phyloP scores from a whole-genome alignment of 768 basidiomycete species.

The Trametes cinnabarina region DNA sequence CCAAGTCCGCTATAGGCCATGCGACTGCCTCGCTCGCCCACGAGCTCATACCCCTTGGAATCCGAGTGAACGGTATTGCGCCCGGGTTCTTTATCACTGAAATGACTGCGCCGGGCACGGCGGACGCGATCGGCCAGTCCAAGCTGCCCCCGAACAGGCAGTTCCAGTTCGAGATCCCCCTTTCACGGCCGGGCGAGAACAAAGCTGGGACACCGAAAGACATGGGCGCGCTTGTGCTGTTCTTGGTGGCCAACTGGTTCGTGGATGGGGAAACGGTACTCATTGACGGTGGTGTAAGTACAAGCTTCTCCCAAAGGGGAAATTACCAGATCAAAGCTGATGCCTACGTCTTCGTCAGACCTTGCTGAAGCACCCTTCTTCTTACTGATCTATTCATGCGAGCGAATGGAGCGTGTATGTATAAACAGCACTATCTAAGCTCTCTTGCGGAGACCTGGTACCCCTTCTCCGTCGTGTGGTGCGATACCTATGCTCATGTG shows the following conservation, averaged over 20 bases:
- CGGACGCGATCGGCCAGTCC: constrained; percentile 28
- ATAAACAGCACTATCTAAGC: too few relatives aligned
- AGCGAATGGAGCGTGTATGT: background rate
- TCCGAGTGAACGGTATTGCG: constrained; percentile 49
- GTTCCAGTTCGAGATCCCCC: constrained; percentile 36
- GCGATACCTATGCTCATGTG: too few relatives aligned
- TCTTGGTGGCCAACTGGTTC: constrained; percentile 46
- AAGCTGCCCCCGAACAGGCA: constrained; percentile 11
- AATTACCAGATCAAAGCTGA: background rate
- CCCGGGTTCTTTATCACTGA: constrained; percentile 38
- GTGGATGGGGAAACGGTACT: constrained; percentile 47
- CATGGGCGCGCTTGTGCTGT: constrained; percentile 43
- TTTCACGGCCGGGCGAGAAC: constrained; percentile 24
- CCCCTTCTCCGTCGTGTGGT: too few relatives aligned
- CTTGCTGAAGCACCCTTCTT: constrained; percentile 38
- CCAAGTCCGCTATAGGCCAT: constrained; percentile 48
- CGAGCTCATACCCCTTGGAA: constrained; percentile 46
- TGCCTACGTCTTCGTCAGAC: constrained; percentile 26
- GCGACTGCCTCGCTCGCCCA: constrained; percentile 46
- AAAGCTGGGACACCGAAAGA: constrained; percentile 38
- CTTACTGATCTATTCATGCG: constrained; percentile 27
- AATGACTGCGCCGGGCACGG: constrained; percentile 29
- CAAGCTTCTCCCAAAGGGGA: background rate
- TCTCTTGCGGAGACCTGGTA: too few relatives aligned
- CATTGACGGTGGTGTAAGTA: constrained; percentile 48